Percentiles rank a stretch among this genome's conserved stretches.
phyloP scores from a whole-genome alignment of 2,329 filamentous ascomycete genomes.

The Colletotrichum lupini region DNA sequence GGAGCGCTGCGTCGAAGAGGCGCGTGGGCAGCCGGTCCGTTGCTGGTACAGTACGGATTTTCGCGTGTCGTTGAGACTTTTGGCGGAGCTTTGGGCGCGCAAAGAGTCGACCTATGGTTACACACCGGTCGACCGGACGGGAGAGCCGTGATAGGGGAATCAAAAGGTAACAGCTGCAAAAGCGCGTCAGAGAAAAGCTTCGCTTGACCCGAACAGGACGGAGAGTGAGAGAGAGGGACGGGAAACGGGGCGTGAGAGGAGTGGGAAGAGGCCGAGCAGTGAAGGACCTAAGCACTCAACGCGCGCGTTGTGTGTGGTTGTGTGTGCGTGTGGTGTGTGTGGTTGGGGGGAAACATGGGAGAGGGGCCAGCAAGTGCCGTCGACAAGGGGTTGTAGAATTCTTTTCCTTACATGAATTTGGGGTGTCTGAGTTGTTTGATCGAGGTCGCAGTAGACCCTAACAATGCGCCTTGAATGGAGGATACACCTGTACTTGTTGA shows the following conservation, averaged over 20 bases:
- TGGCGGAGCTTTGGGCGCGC: slow-evolving; percentile 29
- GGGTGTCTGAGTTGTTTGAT: slow-evolving; percentile 37
- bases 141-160: slow-evolving; percentile 29
- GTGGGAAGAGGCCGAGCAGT: slow-evolving; percentile 23
- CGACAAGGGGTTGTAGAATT: slow-evolving; percentile 21
- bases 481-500: slow-evolving; percentile 40
- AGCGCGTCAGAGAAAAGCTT: slow-evolving; percentile 49
- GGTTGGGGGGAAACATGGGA: slow-evolving; percentile 12
- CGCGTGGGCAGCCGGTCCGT: slow-evolving; percentile 24
- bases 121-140: slow-evolving; percentile 36
- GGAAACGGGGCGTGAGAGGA: slow-evolving; percentile 18
- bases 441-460: slow-evolving; percentile 36
- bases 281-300: slow-evolving; percentile 14
- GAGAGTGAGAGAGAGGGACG: not conserved
- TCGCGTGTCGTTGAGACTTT: slow-evolving; percentile 26
- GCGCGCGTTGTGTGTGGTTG: slow-evolving; percentile 18
- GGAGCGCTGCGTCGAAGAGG: slow-evolving; percentile 30
- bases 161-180: slow-evolving; percentile 44
- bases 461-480: slow-evolving; percentile 37
- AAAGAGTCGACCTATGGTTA: slow-evolving; percentile 32
- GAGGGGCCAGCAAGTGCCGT: slow-evolving; percentile 30
- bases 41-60: slow-evolving; percentile 22
- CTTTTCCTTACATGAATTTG: slow-evolving; percentile 27
- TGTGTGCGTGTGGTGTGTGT: slow-evolving; percentile 17
- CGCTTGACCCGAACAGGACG: slow-evolving; percentile 28